Base-by-base conservation (phyloP, 2,329 filamentous ascomycete genomes). In the Colletotrichum plurivorum region DNA sequence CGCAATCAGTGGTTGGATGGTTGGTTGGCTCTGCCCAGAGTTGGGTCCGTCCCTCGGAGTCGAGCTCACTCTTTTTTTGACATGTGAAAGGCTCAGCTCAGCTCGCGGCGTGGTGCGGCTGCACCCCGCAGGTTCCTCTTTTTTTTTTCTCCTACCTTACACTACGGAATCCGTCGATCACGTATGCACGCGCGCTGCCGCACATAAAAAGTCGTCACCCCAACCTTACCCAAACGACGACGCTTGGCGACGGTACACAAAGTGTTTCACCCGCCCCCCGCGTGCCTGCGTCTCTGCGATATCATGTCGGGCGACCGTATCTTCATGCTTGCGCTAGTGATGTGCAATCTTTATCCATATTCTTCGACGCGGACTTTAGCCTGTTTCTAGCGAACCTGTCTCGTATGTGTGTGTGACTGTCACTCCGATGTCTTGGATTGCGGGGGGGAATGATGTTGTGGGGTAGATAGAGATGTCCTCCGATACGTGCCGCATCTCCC, bases 81-180 rank as follows among this genome's bases (percentile, higher is more conserved):
- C 67, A 69, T 69, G 67, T 69, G 67, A 69, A 69, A 69, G 66
- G 18, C 43, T 51, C 41, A 58, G 53, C 43, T 63, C 52, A 52
- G 52, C 43, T 55, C 60, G 63, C 67, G 56, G 63, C 67, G 63
- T 69, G 67, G 67, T 61, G 56, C 56, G 51, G 55, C 66, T 53
- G 63, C 63, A 69, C 62, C 67, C 67, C 67, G 63, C 67, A 69
- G 56, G 63, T 69, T 69, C 67, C 67, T 69, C 63, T 67, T 69
- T 69, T 66, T 65, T 59, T 59, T 66, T 58, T n/a, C 8, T 16
- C 13, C 15, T 65, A 25, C 22, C 51, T n/a, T 13, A 7, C 9
- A 31, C 27, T 31, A 31, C 10, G 31, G 31, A 9, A 9, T 22
- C 46, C 31, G 67, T 61, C 67, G 63, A 67, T 67, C 67, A 61